A percentile compares a stretch with the other conserved stretches of the same genome.
phyloP scores from a whole-genome alignment of 768 basidiomycete genomes.

The Termitomyces sp. region DNA sequence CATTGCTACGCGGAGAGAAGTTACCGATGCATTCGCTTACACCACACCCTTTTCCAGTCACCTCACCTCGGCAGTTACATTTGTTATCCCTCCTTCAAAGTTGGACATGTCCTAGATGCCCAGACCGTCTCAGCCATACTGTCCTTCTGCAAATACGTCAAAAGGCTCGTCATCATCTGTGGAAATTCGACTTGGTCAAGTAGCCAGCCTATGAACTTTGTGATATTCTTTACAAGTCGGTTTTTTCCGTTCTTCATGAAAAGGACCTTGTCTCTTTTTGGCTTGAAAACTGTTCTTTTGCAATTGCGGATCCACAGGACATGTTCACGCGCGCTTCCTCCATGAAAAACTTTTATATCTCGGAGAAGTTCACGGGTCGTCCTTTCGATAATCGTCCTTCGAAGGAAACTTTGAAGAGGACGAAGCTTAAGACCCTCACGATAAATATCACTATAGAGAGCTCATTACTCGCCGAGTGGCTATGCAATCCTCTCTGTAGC shows the following conservation, averaged over 20 bases:
- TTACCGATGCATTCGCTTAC: not conserved
- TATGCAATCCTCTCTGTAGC: constrained; percentile 8
- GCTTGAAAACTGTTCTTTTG: constrained; percentile 6
- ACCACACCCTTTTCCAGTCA: not conserved
- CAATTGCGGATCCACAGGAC: constrained; percentile 3
- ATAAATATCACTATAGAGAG: constrained; percentile 1
- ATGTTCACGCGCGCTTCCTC: not conserved
- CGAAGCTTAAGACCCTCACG: constrained; percentile 1
- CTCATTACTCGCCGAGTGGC: constrained; percentile 8
- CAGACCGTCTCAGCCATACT: not conserved
- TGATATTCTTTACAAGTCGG: not conserved
- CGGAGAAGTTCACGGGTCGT: constrained; percentile 2
- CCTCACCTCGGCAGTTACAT: constrained; percentile 5
- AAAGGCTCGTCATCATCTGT: not conserved
- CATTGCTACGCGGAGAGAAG: not conserved
- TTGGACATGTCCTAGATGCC: constrained; percentile 3
- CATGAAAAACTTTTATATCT: not conserved
- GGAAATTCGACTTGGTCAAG: constrained; percentile 6
- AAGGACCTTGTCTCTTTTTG: not conserved
- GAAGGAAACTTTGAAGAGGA: not conserved
- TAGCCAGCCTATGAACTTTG: constrained; percentile 9
- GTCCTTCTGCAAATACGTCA: not conserved
- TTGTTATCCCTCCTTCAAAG: constrained; percentile 1
- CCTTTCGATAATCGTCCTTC: constrained; percentile 3
- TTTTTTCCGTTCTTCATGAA: not conserved